Evolutionary conservation across 2,329 filamentous ascomycete genomes (phyloP).

Genomic region (Xylaria sp.): DNA sequence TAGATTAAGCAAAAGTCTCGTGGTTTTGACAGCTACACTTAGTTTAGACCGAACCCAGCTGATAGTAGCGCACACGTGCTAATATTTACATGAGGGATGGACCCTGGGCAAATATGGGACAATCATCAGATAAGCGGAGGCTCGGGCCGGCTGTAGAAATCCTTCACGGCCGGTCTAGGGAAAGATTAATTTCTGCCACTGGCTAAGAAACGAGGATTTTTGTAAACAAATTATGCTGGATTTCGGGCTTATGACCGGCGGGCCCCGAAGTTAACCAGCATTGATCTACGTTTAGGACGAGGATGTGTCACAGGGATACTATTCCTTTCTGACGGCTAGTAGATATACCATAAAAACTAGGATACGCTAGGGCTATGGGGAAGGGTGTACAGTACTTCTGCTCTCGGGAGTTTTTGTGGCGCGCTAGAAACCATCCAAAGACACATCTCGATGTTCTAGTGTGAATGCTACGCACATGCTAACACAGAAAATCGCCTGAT

Average conservation of each 20-base stretch:
- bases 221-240: constrained; percentile 29
- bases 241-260: constrained; percentile 19
- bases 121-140: constrained; percentile 1
- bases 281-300: constrained; percentile 36
- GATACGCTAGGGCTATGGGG: background rate
- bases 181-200: background rate
- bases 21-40: background rate
- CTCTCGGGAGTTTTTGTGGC: constrained; percentile 4
- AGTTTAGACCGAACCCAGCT: background rate
- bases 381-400: constrained; percentile 2
- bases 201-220: constrained; percentile 25
- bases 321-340: constrained; percentile 18
- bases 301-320: constrained; percentile 39
- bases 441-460: constrained; percentile 29
- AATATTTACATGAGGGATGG: background rate
- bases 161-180: constrained; percentile 3
- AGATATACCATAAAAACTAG: background rate
- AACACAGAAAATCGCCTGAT: constrained; percentile 14
- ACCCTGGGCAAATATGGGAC: background rate
- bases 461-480: constrained; percentile 10
- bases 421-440: constrained; percentile 29
- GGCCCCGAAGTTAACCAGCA: constrained; percentile 27
- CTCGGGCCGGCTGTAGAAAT: background rate
- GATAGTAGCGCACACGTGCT: constrained; percentile 6
- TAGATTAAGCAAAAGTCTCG: background rate